These are phyloP conservation scores for Pseudocercospora fuligena DNA, from an alignment of 2,329 filamentous ascomycete genomes.

Conservation along the genomic window DNA sequence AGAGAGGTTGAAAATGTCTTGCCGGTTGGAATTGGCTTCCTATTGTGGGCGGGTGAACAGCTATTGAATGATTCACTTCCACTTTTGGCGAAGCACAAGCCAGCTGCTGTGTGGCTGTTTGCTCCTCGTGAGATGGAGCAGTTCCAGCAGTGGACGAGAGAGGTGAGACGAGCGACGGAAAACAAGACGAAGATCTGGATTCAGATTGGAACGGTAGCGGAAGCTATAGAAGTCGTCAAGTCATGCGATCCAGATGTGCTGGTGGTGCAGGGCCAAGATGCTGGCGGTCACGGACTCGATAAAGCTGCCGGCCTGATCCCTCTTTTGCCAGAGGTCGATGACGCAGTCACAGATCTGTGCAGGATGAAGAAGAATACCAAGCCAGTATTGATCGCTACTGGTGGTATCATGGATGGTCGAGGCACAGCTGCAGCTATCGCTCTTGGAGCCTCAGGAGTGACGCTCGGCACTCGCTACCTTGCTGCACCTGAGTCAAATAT, in stretches of 20 bases:
- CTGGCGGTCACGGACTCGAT: conserved; percentile 66
- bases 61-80: conserved; percentile 53
- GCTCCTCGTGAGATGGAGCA: conserved; percentile 57
- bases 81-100: conserved; percentile 54
- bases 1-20: conserved; percentile 39
- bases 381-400: conserved; percentile 59
- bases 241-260: conserved; percentile 61
- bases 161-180: conserved; percentile 41
- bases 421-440: conserved; percentile 61
- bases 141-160: conserved; percentile 40
- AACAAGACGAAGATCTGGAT: conserved; percentile 58
- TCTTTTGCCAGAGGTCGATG: conserved; percentile 62
- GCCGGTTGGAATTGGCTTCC: conserved; percentile 66
- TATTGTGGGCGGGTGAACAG: conserved; percentile 55
- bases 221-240: conserved; percentile 57
- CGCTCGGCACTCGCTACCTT: conserved; percentile 69
- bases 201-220: conserved; percentile 64
- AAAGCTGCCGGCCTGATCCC: conserved; percentile 60
- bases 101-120: conserved; percentile 70
- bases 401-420: conserved; percentile 63
- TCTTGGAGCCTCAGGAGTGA: conserved; percentile 59
- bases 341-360: conserved; percentile 47
- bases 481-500: conserved; percentile 56
- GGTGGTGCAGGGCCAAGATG: conserved; percentile 67
- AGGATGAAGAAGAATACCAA: conserved; percentile 19